phyloP scores from a whole-genome alignment of 257 asterid genomes.

The Solanum sejunctum region DNA sequence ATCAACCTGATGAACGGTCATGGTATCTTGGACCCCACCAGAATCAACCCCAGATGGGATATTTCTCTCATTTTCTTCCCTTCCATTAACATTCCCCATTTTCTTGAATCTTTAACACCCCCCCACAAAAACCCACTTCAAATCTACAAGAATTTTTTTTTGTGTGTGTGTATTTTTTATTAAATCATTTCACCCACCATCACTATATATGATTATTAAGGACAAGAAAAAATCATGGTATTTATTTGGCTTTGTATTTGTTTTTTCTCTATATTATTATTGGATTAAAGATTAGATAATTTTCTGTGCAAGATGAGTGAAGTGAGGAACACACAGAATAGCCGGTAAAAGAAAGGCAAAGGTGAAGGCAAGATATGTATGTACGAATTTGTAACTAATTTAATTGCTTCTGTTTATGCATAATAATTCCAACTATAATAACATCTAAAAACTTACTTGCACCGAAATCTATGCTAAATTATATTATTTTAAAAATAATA shows the following conservation, averaged over 20 bases:
- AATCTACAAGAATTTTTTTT: neutral
- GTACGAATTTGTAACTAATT: neutral
- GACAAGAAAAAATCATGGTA: neutral
- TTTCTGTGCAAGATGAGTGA: neutral
- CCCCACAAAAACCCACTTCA: neutral
- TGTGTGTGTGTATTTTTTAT: neutral
- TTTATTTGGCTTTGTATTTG: neutral
- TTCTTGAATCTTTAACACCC: neutral
- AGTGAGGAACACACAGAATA: neutral
- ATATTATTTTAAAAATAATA: neutral
- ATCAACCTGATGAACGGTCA: constrained; percentile 29
- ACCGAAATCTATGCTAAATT: neutral
- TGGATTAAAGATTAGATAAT: neutral
- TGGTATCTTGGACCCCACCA: constrained; percentile 32
- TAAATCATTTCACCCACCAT: neutral
- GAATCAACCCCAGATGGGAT: constrained; percentile 28
- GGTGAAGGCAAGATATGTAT: neutral
- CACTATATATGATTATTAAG: neutral
- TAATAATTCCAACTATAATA: neutral
- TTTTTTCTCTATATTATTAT: neutral
- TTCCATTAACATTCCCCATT: constrained; percentile 88
- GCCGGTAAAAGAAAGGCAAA: neutral
- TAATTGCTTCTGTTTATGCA: neutral
- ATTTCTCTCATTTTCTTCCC: constrained; percentile 43
- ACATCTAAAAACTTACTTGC: neutral